phyloP scores from a whole-genome alignment of 257 asterid genomes.

The Parsonsia alboflavescens region DNA sequence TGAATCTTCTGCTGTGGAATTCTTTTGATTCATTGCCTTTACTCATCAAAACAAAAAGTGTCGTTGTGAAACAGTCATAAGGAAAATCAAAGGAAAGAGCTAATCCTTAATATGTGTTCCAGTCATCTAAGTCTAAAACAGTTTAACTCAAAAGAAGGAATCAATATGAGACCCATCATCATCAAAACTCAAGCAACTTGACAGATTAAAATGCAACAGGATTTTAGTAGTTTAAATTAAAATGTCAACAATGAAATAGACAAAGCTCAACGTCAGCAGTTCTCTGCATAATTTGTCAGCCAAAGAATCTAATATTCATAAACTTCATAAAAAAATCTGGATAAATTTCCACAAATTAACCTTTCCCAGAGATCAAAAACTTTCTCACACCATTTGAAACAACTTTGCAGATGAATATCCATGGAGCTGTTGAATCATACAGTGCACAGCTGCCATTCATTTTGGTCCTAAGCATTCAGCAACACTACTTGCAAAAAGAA shows the following conservation, averaged over 20 bases:
- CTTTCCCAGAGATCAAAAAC: not conserved
- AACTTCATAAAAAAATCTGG: not conserved
- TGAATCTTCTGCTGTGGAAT: not conserved
- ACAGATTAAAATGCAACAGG: not conserved
- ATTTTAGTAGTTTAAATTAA: not conserved
- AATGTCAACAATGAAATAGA: not conserved
- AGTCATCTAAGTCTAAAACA: not conserved
- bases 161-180: not conserved
- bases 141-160: not conserved
- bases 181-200: not conserved
- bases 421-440: not conserved
- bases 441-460: not conserved
- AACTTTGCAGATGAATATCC: not conserved
- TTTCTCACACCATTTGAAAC: not conserved
- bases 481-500: not conserved
- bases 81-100: not conserved
- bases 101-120: not conserved
- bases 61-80: not conserved
- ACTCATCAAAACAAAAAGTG: not conserved
- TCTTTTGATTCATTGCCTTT: not conserved
- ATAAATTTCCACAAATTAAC: too few species aligned
- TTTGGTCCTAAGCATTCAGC: not conserved
- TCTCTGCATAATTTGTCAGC: not conserved
- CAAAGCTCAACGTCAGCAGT: not conserved
- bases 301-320: not conserved